These are phyloP conservation scores for Phytophthora citricola DNA, from an alignment of 352 stramenopile genomes.

Conservation along the genomic window DNA sequence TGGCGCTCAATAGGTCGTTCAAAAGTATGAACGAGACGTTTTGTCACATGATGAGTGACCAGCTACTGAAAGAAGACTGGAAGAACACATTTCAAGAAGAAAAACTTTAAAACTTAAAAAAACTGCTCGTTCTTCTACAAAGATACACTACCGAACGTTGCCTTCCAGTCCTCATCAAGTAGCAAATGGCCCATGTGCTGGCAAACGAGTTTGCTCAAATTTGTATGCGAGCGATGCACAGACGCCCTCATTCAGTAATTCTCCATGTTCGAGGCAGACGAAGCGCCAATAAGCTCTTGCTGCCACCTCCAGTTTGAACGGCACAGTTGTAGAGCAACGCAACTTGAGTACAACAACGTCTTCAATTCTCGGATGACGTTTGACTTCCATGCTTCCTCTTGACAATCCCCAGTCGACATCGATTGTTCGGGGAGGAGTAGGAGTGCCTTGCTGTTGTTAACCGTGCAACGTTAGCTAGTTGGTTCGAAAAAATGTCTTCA, in stretches of 20 bases:
- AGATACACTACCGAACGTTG: neutral
- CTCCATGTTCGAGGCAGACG: conserved; percentile 15
- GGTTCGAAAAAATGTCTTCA: conserved; percentile 11
- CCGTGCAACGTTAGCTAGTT: conserved; percentile 10
- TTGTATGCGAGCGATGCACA: neutral
- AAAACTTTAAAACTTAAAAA: neutral
- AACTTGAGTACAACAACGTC: conserved; percentile 14
- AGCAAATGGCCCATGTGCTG: neutral
- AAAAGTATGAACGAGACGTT: conserved; percentile 22
- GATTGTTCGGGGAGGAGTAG: neutral
- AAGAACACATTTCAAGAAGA: conserved; percentile 21
- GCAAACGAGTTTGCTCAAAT: neutral
- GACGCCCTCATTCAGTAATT: neutral
- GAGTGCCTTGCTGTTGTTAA: neutral
- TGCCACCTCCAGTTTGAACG: conserved; percentile 26
- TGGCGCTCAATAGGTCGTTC: conserved; percentile 24
- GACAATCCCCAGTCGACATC: conserved; percentile 5
- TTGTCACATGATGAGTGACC: conserved; percentile 21
- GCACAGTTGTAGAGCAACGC: conserved; percentile 18
- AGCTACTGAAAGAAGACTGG: conserved; percentile 33
- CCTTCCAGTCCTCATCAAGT: conserved; percentile 1
- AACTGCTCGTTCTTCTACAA: too few species aligned
- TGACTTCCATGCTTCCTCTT: conserved; percentile 7
- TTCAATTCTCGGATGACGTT: neutral
- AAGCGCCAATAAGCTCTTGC: conserved; percentile 26